A percentile compares a stretch with the other conserved stretches of the same genome.
These are phyloP conservation scores for Sisymbrium irio DNA, from an alignment of 345 rosid species.

Conservation along the genomic window DNA sequence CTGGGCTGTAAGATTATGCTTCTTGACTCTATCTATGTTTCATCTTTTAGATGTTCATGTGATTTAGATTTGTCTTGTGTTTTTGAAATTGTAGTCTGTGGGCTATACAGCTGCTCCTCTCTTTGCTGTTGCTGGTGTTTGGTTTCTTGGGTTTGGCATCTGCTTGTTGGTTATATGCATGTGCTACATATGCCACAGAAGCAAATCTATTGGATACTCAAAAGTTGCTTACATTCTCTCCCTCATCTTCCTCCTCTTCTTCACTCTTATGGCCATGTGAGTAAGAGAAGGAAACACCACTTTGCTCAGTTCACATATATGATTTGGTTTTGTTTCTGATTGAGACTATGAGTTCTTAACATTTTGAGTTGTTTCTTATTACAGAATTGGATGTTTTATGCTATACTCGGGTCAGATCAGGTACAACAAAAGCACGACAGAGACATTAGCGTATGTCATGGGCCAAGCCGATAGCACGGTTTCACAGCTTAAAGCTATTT, in stretches of 20 bases:
- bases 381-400: constrained; percentile 76
- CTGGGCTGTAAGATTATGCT: constrained; percentile 74
- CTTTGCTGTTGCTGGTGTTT: constrained; percentile 56
- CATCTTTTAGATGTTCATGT: not conserved
- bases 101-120: constrained; percentile 78
- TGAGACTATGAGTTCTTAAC: not conserved
- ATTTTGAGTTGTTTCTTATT: constrained; percentile 8
- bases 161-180: constrained; percentile 50
- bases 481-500: constrained; percentile 59
- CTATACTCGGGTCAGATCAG: constrained; percentile 73
- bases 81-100: constrained; percentile 65
- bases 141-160: constrained; percentile 79
- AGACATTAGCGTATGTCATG: constrained; percentile 71
- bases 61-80: constrained; percentile 14
- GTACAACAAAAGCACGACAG: constrained; percentile 62
- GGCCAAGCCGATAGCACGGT: constrained; percentile 64
- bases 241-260: constrained; percentile 60
- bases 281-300: not conserved
- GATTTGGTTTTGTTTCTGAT: not conserved
- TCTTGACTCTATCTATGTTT: not conserved
- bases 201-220: constrained; percentile 57
- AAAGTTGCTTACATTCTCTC: constrained; percentile 60
- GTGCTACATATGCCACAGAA: constrained; percentile 49
- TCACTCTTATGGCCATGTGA: constrained; percentile 71
- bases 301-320: not conserved